Conservation (phyloP, 2,329 filamentous ascomycete genomes). For the Hirsutella minnesotensis region DNA sequence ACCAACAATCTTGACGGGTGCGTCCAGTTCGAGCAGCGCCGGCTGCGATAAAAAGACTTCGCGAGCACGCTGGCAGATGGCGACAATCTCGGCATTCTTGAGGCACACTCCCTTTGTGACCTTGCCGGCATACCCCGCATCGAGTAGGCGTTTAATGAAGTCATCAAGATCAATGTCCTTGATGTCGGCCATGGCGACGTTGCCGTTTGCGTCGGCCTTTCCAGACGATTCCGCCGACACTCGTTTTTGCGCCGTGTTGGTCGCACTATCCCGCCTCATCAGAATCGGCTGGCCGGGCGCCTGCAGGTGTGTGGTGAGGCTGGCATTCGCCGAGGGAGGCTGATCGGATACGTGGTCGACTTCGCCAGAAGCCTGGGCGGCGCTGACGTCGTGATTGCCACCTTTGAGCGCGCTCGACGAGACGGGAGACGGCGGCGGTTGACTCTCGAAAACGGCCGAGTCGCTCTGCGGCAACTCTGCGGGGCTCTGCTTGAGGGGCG, state of each 20-base stretch:
- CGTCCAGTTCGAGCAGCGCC: slow-evolving; percentile 79
- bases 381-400: slow-evolving; percentile 66
- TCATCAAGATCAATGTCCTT: slow-evolving; percentile 93
- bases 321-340: slow-evolving; percentile 57
- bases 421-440: slow-evolving; percentile 75
- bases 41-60: slow-evolving; percentile 89
- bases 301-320: slow-evolving; percentile 45
- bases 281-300: slow-evolving; percentile 83
- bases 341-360: slow-evolving; percentile 91
- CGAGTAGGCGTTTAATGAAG: slow-evolving; percentile 87
- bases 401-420: slow-evolving; percentile 62
- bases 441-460: slow-evolving; percentile 35
- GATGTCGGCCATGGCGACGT: slow-evolving; percentile 77
- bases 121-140: slow-evolving; percentile 91
- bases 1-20: slow-evolving; percentile 94
- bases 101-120: slow-evolving; percentile 95
- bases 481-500: slow-evolving; percentile 27
- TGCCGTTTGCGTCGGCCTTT: slow-evolving; percentile 31
- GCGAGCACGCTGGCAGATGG: slow-evolving; percentile 79
- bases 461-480: slow-evolving; percentile 27
- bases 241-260: slow-evolving; percentile 48
- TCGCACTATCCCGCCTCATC: slow-evolving; percentile 62
- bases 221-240: slow-evolving; percentile 29
- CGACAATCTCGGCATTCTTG: slow-evolving; percentile 93
- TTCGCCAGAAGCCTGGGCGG: slow-evolving; percentile 76